A percentile compares a stretch with the other conserved stretches of the same genome.
These are phyloP conservation scores for Zalaria obscura DNA, from an alignment of 2,329 filamentous ascomycete species.

Conservation along the genomic window DNA sequence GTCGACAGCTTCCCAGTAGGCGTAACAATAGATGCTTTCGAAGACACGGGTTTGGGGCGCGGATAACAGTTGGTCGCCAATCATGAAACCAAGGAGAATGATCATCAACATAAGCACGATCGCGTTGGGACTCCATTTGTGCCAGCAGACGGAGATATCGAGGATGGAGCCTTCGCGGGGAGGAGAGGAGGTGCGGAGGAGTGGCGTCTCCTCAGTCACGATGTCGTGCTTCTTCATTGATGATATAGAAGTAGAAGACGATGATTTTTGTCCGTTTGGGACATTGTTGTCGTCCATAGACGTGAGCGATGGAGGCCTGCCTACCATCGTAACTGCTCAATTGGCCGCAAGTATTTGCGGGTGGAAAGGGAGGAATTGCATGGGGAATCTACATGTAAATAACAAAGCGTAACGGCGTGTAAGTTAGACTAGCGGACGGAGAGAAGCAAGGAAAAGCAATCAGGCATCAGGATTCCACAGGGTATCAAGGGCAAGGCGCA, in stretches of 20 bases:
- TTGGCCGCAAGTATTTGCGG: too few relatives aligned
- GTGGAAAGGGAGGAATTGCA: too few relatives aligned
- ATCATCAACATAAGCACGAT: slow-evolving; percentile 17
- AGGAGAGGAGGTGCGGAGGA: not conserved
- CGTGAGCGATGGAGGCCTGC: too few relatives aligned
- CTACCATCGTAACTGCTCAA: too few relatives aligned
- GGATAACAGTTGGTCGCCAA: slow-evolving; percentile 23
- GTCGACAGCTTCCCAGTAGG: slow-evolving; percentile 29
- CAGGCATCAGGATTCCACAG: too few relatives aligned
- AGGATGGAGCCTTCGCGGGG: not conserved
- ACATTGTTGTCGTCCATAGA: too few relatives aligned
- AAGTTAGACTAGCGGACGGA: too few relatives aligned
- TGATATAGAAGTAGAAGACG: not conserved
- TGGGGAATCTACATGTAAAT: too few relatives aligned
- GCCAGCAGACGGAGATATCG: not conserved
- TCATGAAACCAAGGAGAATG: slow-evolving; percentile 29
- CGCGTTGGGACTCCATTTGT: not conserved
- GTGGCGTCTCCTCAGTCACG: slow-evolving; percentile 1
- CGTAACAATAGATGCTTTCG: slow-evolving; percentile 40
- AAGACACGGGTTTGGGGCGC: slow-evolving; percentile 36
- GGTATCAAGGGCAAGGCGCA: too few relatives aligned
- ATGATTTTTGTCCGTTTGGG: not conserved
- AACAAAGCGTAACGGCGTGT: too few relatives aligned
- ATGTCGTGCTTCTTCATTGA: not conserved
- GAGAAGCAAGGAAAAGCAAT: too few relatives aligned